Base-by-base conservation (phyloP, 371 early-diverging fungal species). In the Mortierella sp. region DNA sequence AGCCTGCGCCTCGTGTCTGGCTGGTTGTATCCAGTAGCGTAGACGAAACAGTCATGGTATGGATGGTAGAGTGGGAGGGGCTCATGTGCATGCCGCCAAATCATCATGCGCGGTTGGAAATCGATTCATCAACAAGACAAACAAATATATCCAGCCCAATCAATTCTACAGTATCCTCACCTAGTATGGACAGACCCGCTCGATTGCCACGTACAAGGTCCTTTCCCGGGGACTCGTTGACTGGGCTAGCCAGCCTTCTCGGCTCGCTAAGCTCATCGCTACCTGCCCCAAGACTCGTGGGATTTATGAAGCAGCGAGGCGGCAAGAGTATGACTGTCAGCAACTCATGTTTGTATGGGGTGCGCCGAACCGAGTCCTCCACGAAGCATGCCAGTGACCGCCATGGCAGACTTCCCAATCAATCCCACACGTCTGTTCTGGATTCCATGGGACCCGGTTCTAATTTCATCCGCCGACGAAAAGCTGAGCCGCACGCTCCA, bases 1-100 rank as follows among this genome's bases (percentile, higher is more conserved):
- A 75, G 18, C 76, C 81, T 14, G 81, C 76, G 2, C 81, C 81
- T 10, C 72, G 81, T 3, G 64, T 81, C 10, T 81, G 81, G 81
- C 64, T 81, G 28, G 64, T 81, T n/a, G 16, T 81, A 9, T 81
- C 81, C n/a, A 75, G 76, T 49, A 66, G 81, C 24, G 51, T 62
- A 24, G 81, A 81, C n/a, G 81, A 81, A 52, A 69, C 72, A 14
- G 81, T 81, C 40, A 81, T 81, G 76, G 73, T 81, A 3, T 81
- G 81, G 81, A 69, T 72, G 62, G 67, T 81, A 6, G 81, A 81
- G 24, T 81, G 81, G 81, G 81, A 81, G 24, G 81, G 81, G 2
- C 43, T 81, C 14, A 65, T 81, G 66, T 60, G 64, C 51, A 22
- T 75, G 24, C 51, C 74, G 1, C 4, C 20, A 5, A 18, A 28